phyloP scores from a whole-genome alignment of 208 protist species.

The Naegleria lovaniensis region DNA sequence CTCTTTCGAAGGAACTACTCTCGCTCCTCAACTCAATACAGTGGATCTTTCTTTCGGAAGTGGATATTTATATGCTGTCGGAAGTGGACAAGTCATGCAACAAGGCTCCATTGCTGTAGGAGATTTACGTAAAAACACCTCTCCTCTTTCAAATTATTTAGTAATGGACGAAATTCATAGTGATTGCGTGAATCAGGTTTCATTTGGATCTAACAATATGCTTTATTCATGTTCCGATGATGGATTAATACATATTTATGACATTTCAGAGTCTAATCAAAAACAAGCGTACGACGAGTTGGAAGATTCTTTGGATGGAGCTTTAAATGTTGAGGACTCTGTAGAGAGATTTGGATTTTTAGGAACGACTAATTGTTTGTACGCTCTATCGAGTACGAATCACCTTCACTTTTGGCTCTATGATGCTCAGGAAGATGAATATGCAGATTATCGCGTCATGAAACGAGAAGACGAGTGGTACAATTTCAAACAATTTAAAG shows the following conservation, averaged over 20 bases:
- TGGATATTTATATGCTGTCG: neutral
- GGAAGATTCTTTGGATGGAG: neutral
- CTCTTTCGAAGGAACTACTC: neutral
- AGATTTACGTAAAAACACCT: neutral
- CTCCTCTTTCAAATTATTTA: neutral
- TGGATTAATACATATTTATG: slow-evolving; percentile 8
- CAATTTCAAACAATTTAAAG: neutral
- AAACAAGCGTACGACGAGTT: neutral
- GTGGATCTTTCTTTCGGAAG: neutral
- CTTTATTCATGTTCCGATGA: neutral
- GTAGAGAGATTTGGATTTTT: slow-evolving; percentile 6
- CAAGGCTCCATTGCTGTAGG: neutral
- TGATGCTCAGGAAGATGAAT: slow-evolving; percentile 1
- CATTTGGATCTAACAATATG: neutral
- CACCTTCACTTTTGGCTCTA: neutral
- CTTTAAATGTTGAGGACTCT: neutral
- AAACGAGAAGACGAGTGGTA: neutral
- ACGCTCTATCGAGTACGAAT: neutral
- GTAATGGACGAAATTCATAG: neutral
- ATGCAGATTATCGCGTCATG: neutral
- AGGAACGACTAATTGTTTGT: slow-evolving; percentile 6
- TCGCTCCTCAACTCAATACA: neutral
- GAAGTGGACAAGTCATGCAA: neutral
- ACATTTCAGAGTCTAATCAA: slow-evolving; percentile 6
- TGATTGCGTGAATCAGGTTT: neutral